Conservation (phyloP, 23 red algal species). For the Agarophyton chilense region DNA sequence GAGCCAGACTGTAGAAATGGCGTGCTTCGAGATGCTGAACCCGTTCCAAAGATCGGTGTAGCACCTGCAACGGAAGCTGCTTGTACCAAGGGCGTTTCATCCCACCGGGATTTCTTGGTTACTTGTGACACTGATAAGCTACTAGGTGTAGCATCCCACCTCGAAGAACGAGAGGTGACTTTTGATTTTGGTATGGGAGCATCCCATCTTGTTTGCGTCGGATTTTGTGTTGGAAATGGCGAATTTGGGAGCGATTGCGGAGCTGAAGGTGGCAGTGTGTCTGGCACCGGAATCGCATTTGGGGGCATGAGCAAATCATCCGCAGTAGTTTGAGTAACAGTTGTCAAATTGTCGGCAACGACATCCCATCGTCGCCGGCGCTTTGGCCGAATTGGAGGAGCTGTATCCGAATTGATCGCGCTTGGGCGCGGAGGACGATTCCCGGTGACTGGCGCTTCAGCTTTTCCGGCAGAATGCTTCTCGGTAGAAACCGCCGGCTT, state of each 20-base stretch:
- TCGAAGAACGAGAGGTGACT: constrained; percentile 5
- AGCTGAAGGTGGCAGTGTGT: constrained; percentile 38
- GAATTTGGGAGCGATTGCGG: constrained; percentile 17
- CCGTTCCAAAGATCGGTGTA: constrained; percentile 26
- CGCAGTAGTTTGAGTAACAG: neutral
- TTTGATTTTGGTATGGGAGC: constrained; percentile 2
- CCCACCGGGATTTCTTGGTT: constrained; percentile 84
- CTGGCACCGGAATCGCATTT: constrained; percentile 40
- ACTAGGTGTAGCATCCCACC: constrained; percentile 69
- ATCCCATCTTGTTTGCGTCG: constrained; percentile 29
- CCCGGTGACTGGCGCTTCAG: neutral
- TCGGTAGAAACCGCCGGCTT: neutral
- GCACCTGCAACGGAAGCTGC: neutral
- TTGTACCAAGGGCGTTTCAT: constrained; percentile 74
- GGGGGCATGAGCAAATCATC: neutral
- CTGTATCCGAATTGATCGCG: neutral
- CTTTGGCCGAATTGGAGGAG: constrained; percentile 11
- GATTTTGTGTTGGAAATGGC: neutral
- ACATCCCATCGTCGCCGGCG: constrained; percentile 66
- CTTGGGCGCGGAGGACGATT: neutral
- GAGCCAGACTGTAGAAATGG: constrained; percentile 28
- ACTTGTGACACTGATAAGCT: constrained; percentile 15
- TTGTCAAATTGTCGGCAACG: constrained; percentile 4
- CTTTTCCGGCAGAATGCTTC: neutral
- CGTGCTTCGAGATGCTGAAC: constrained; percentile 45